Evolutionary conservation across 1,284 basidiomycete genomes (phyloP).

Genomic region (Irpex sp.): DNA sequence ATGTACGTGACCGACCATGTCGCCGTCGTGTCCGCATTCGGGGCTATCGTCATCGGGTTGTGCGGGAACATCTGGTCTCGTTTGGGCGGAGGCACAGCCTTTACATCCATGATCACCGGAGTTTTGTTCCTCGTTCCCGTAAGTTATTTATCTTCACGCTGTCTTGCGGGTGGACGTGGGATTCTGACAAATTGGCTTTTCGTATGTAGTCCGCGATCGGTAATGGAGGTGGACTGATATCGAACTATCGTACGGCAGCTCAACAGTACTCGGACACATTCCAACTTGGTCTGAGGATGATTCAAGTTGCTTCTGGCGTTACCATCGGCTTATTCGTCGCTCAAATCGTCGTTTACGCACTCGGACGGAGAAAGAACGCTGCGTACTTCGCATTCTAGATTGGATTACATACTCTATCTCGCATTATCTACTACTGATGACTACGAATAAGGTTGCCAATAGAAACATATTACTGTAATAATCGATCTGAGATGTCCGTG

Average conservation of each 20-base stretch:
- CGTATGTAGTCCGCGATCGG: slow-evolving; percentile 74
- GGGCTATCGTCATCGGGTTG: slow-evolving; percentile 79
- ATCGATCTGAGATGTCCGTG: background rate
- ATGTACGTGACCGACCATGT: slow-evolving; percentile 38
- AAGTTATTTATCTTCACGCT: slow-evolving; percentile 23
- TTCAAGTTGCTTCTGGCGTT: slow-evolving; percentile 84
- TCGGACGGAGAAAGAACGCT: slow-evolving; percentile 70
- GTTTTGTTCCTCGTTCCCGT: slow-evolving; percentile 84
- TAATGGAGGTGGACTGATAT: slow-evolving; percentile 78
- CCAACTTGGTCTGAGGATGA: slow-evolving; percentile 71
- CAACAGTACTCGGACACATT: slow-evolving; percentile 70
- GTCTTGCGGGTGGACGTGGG: background rate
- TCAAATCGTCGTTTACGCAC: slow-evolving; percentile 74
- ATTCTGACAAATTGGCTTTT: background rate
- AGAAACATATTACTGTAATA: background rate
- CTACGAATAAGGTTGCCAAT: background rate
- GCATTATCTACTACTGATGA: background rate
- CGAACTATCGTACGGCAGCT: slow-evolving; percentile 58
- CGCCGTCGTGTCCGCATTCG: slow-evolving; percentile 66
- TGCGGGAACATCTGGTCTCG: slow-evolving; percentile 82
- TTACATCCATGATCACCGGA: slow-evolving; percentile 87
- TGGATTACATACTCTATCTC: background rate
- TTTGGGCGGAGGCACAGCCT: slow-evolving; percentile 75
- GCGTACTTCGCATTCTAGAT: slow-evolving; percentile 74
- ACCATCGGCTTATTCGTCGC: slow-evolving; percentile 81